Evolutionary conservation across 768 basidiomycete genomes (phyloP).

Genomic region (Trametes punicea): DNA sequence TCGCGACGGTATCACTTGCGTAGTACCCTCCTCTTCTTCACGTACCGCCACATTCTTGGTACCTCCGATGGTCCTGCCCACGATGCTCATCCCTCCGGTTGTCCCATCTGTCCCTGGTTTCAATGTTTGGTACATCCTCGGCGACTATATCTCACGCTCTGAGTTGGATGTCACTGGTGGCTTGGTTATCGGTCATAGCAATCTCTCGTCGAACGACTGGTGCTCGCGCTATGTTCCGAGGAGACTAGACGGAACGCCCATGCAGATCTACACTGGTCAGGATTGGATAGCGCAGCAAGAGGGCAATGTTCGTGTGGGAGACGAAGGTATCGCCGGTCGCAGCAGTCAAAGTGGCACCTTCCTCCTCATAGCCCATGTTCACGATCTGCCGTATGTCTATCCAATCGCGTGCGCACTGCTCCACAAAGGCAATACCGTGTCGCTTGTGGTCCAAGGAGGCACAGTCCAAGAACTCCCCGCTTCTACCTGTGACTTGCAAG

Average conservation of each 20-base stretch:
- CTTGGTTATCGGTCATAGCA: constrained; percentile 27
- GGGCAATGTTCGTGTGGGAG: constrained; percentile 17
- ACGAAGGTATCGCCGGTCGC: too few relatives aligned
- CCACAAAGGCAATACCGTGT: constrained; percentile 29
- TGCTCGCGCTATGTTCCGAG: not conserved
- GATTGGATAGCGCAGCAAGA: not conserved
- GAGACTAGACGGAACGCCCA: not conserved
- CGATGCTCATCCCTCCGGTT: constrained; percentile 22
- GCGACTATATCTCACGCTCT: constrained; percentile 25
- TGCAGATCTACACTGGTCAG: not conserved
- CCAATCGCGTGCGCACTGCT: constrained; percentile 37
- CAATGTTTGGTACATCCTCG: constrained; percentile 30
- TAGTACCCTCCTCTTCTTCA: constrained; percentile 31
- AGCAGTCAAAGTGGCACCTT: too few relatives aligned
- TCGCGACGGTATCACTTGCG: constrained; percentile 6
- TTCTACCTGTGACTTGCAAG: not conserved
- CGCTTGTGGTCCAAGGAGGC: constrained; percentile 31
- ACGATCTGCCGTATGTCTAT: constrained; percentile 34
- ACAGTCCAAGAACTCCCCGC: not conserved
- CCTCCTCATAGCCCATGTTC: constrained; percentile 33
- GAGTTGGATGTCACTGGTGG: constrained; percentile 37
- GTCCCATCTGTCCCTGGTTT: constrained; percentile 16
- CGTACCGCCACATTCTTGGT: constrained; percentile 49
- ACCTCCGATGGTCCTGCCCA: constrained; percentile 58
- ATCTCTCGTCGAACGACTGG: not conserved